Evolutionary conservation across 2,329 filamentous ascomycete genomes (phyloP).

Genomic region (Sporothrix luriei): DNA sequence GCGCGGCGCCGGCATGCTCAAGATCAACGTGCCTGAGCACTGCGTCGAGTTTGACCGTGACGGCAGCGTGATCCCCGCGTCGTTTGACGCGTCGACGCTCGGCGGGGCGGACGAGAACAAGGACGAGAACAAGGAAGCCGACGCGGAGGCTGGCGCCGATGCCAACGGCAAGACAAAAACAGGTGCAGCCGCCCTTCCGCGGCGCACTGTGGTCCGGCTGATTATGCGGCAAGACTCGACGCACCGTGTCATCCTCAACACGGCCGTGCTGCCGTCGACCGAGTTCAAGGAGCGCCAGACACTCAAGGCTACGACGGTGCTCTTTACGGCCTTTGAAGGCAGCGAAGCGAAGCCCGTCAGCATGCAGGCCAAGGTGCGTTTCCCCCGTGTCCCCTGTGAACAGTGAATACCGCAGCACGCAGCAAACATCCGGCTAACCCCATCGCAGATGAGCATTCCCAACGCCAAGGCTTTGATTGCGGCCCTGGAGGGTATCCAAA

Average conservation of each 20-base stretch:
- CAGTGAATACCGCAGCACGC: not conserved
- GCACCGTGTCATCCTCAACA: slow-evolving; percentile 83
- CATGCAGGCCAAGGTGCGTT: slow-evolving; percentile 63
- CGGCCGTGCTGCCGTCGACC: slow-evolving; percentile 75
- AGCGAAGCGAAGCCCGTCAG: slow-evolving; percentile 57
- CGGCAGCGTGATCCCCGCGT: slow-evolving; percentile 36
- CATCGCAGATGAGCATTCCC: slow-evolving; percentile 54
- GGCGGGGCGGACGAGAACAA: slow-evolving; percentile 37
- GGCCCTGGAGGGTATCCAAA: slow-evolving; percentile 55
- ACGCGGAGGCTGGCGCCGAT: slow-evolving; percentile 37
- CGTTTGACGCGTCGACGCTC: slow-evolving; percentile 37
- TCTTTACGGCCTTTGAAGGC: slow-evolving; percentile 66
- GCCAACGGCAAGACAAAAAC: slow-evolving; percentile 37
- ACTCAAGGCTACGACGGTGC: slow-evolving; percentile 69
- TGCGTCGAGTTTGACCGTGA: slow-evolving; percentile 58
- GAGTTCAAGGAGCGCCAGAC: slow-evolving; percentile 76
- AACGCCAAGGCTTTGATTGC: slow-evolving; percentile 57
- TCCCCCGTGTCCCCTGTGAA: not conserved
- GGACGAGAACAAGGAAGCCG: slow-evolving; percentile 40
- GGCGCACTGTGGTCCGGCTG: slow-evolving; percentile 65
- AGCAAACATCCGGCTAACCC: slow-evolving; percentile 6
- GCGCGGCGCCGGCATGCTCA: slow-evolving; percentile 78
- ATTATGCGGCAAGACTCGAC: slow-evolving; percentile 92
- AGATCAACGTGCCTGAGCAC: slow-evolving; percentile 72
- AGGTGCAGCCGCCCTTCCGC: slow-evolving; percentile 30